Evolutionary conservation across 2,329 filamentous ascomycete genomes (phyloP), one percentile per base, ranked within the genome.

Genomic region (Periglandula ipomoeae): DNA sequence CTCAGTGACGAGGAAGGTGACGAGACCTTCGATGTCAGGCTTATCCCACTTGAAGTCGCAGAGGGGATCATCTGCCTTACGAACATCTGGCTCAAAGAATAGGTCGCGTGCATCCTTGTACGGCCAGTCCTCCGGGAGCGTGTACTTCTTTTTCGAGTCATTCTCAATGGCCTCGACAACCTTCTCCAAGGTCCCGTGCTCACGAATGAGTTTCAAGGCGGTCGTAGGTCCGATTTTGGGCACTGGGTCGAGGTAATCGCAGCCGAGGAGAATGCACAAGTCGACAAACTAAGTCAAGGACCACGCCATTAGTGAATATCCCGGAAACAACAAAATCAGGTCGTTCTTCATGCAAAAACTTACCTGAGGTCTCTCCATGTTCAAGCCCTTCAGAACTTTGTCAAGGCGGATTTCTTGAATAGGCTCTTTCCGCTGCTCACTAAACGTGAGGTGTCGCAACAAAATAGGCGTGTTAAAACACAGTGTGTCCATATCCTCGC

Each of bases 11-110:
- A 98, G 73, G 67, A 88, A 98, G 58, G 93, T 79, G 54, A 98
- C 80, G 0, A 98, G 78, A 0, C 89, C 91, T 2, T 96, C 89
- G 1, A 93, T 75, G 59, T 98, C 90, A 3, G 93, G 93, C 51
- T 84, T 84, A 40, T 96, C 89, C 93, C 94, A 98, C 68, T 95
- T 96, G 75, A 97, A 95, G 64, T 98, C 89, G 67, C 90, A 97
- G 11, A 89, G 82, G 1, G 87, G 81, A 59, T 94, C 80, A 57
- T 94, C 87, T 22, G 91, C 89, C 40, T 78, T 66, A 32, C 85
- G 84, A 23, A 98, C 91, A 58, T 97, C 89, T 0, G 93, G 93
- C 58, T 91, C 76, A 63, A 94, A 84, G 72, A 98, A 97, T 24
- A 98, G 81, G 17, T 89, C 81, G 37, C 94, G 87, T 7, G 93